Base-by-base conservation (phyloP, 2,329 filamentous ascomycete species). In the Alternaria conjuncta region DNA sequence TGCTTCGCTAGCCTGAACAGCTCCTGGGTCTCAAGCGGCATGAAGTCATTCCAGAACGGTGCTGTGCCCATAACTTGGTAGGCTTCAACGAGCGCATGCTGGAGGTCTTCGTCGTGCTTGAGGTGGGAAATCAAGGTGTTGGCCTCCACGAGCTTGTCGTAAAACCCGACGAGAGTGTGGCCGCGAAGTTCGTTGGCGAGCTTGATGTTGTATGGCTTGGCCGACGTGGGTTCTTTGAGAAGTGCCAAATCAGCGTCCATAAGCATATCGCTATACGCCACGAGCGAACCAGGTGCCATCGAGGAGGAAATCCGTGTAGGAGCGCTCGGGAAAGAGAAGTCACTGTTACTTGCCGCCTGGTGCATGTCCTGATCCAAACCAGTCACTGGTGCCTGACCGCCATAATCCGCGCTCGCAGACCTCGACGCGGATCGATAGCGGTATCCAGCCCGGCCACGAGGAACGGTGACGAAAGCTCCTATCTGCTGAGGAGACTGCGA, bases 221-320 rank as follows among this genome's bases (percentile, higher is more conserved):
- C 36, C 5, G 36, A 41, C n/a, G n/a, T 41, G n/a, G 36, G 36
- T 9, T 41, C 36, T 41, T 11, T 41, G 36, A 41, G 36, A 9
- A 41, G 2, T 9, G 36, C 36, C 36, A 41, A 3, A 41, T 41
- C 36, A 5, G 15, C 36, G 4, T 41, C 36, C 36, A 41, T 41
- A 5, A 41, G 36, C 36, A 41, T 41, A 2, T 41, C 36, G 36
- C 36, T 41, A 11, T 41, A 41, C 36, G 36, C 36, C 36, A 18
- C 36, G 2, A 41, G 36, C 36, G 36, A 0, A 11, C 9, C 8
- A 41, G 9, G 36, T 41, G 36, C 9, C 9, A 11, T 18, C 36
- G 36, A 41, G 36, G 5, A 41, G 36, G 5, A 1, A 2, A 11
- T 6, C 1, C 0, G 36, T 11, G n/a, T 18, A 3, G 0, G n/a